phyloP scores from a whole-genome alignment of 2,329 filamentous ascomycete genomes.

The Pochonia chlamydosporia region DNA sequence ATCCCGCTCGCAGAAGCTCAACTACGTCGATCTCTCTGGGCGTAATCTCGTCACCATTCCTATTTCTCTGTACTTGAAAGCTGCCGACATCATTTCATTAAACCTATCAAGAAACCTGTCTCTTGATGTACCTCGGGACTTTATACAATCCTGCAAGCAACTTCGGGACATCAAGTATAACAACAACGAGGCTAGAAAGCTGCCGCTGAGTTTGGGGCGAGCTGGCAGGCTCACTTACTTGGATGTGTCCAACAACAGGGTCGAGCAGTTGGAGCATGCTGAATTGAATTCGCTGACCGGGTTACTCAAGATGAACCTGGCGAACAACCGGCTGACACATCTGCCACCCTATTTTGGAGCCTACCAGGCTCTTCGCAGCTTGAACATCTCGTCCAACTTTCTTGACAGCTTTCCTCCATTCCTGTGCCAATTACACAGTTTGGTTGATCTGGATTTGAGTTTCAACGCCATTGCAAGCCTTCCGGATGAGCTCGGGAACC shows the following conservation, averaged over 20 bases:
- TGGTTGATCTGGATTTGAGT: slow-evolving; percentile 92
- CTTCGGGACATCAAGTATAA: slow-evolving; percentile 93
- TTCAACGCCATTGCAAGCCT: slow-evolving; percentile 85
- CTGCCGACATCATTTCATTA: slow-evolving; percentile 86
- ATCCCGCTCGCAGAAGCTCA: slow-evolving; percentile 81
- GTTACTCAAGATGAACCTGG: slow-evolving; percentile 82
- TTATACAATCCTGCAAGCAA: slow-evolving; percentile 88
- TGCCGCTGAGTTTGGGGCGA: slow-evolving; percentile 78
- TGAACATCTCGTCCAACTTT: slow-evolving; percentile 93
- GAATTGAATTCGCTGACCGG: slow-evolving; percentile 70
- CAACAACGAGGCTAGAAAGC: slow-evolving; percentile 82
- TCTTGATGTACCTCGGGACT: slow-evolving; percentile 89
- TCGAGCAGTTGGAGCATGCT: slow-evolving; percentile 82
- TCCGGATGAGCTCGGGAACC: slow-evolving; percentile 69
- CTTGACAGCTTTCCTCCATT: slow-evolving; percentile 80
- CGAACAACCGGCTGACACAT: slow-evolving; percentile 81
- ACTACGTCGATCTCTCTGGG: slow-evolving; percentile 85
- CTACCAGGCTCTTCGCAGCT: slow-evolving; percentile 71
- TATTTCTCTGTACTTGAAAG: slow-evolving; percentile 86
- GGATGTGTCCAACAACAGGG: slow-evolving; percentile 88
- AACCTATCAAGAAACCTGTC: slow-evolving; percentile 92
- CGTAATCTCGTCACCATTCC: slow-evolving; percentile 92
- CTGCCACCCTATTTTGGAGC: slow-evolving; percentile 77
- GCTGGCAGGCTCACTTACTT: slow-evolving; percentile 79
- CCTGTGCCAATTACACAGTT: slow-evolving; percentile 70